Base-by-base conservation (phyloP, 768 basidiomycete species). In the Rickenella mellea region DNA sequence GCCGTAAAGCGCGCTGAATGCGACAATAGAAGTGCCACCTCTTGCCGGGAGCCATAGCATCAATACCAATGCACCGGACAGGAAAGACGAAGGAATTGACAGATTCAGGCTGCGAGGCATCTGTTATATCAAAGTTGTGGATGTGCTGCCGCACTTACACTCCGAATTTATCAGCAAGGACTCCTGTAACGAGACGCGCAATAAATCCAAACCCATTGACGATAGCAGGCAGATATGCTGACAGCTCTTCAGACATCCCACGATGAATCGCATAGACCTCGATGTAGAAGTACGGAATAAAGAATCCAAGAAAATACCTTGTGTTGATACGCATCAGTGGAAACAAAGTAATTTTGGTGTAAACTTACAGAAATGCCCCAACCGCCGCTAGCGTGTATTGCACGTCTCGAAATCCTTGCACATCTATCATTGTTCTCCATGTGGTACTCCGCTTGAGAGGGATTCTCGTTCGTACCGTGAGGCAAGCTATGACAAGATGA, bases 241-340 rank as follows among this genome's bases (percentile, higher is more conserved):
- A 41, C 15, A 55, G 35, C 19, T 38, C 45, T 21, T 44, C 36
- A n/a, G 50, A 27, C 7, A 61, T 54, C 10, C 54, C 51, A 5
- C 52, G 46, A 43, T 48, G 51, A 20, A 43, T 41, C 6, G 56
- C 61, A 37, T 58, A 63, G 11, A 53, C 42, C 44, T 58, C 48
- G 22, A 63, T 58, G 54, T 63, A 63, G 49, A 59, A 63, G 41
- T 58, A 61, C 4, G 61, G 61, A 27, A 59, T 59, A 50, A 63
- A 61, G 12, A 58, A 39, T 4, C 52, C 54, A 45, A 59, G 60
- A 46, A 58, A 61, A 14, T 53, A 42, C 20, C 60, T 61, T 14
- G 19, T 19, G 32, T 8, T 32, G 24, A 35, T 31, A 39, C 19
- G 15, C 15, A 19, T 7, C 4, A 17, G 33, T 36, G 35, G n/a